These are phyloP conservation scores for Scopulariopsis brevicaulis DNA, from an alignment of 2,329 filamentous ascomycete genomes.

Conservation along the genomic window DNA sequence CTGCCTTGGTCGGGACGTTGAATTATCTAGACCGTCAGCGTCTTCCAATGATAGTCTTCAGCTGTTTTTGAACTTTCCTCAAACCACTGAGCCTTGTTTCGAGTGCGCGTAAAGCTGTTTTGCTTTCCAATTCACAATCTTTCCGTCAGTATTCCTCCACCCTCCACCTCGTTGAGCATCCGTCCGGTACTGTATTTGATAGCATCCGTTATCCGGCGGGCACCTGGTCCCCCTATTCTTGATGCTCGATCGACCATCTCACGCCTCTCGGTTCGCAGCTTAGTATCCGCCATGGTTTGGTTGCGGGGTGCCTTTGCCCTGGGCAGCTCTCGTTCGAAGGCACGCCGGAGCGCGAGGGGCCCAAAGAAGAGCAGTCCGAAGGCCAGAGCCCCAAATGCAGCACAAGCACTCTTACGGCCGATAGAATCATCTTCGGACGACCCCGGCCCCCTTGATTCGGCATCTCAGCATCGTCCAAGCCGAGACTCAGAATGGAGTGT, in stretches of 20 bases:
- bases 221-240: neutral
- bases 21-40: neutral
- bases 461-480: neutral
- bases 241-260: neutral
- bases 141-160: neutral
- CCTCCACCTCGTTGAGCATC: neutral
- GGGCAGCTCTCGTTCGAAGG: neutral
- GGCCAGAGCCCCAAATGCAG: neutral
- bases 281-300: neutral
- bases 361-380: neutral
- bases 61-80: neutral
- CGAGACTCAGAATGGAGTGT: neutral
- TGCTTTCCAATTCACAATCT: neutral
- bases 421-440: neutral
- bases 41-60: neutral
- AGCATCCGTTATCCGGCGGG: neutral
- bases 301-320: neutral
- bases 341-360: neutral
- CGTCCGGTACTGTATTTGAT: neutral
- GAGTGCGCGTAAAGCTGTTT: neutral
- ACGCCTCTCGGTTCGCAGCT: neutral
- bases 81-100: neutral
- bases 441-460: neutral
- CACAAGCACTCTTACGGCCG: neutral
- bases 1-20: neutral